Evolutionary conservation across 164 flowering plant species (phyloP).

Genomic region (Sedum album): DNA sequence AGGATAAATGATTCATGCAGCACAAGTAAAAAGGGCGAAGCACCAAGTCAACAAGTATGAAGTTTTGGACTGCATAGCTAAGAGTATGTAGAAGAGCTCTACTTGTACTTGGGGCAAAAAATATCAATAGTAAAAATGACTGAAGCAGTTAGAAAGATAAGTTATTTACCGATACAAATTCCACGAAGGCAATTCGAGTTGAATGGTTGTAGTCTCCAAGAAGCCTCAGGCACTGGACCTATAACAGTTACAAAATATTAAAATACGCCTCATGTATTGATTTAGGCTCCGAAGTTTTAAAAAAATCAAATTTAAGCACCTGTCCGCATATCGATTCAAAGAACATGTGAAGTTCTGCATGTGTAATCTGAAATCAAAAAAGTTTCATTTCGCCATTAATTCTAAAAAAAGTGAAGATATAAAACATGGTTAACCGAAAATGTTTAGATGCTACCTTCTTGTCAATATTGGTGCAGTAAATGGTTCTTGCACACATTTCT

Average conservation of each 20-base stretch:
- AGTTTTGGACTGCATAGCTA: background rate
- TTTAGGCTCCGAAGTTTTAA: background rate
- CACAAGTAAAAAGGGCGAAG: background rate
- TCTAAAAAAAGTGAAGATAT: background rate
- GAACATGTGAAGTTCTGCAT: constrained; percentile 74
- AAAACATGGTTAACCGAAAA: background rate
- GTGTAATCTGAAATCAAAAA: constrained; percentile 57
- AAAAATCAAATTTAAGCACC: constrained; percentile 30
- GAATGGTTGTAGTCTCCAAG: constrained; percentile 72
- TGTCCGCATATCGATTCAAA: constrained; percentile 89
- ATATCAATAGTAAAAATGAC: background rate
- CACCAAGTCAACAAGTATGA: background rate
- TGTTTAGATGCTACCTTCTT: constrained; percentile 55
- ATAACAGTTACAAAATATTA: background rate
- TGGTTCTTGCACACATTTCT: constrained; percentile 96
- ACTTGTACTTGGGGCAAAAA: background rate
- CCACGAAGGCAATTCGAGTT: constrained; percentile 72
- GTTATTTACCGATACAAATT: constrained; percentile 48
- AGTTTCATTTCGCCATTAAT: constrained; percentile 3
- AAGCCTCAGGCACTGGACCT: constrained; percentile 70
- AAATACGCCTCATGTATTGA: too few species aligned
- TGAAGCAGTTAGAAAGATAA: background rate
- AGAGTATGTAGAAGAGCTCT: background rate
- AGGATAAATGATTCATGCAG: background rate
- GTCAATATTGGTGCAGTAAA: constrained; percentile 93